These are phyloP conservation scores for Suillus lakei DNA, from an alignment of 768 basidiomycete species.

Conservation along the genomic window DNA sequence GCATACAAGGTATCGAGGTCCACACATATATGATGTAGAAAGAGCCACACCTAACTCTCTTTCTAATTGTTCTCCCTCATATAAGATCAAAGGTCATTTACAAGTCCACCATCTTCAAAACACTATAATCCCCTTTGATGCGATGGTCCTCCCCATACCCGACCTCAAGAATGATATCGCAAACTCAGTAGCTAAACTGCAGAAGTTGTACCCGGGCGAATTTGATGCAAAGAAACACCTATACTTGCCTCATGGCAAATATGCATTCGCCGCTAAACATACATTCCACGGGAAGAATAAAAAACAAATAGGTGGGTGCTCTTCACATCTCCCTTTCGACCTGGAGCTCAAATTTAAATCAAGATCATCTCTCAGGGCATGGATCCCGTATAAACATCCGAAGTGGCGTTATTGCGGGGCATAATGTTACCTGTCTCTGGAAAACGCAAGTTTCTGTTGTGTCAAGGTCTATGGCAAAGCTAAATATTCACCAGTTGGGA, in stretches of 20 bases:
- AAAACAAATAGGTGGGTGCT: neutral
- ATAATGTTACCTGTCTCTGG: conserved; percentile 16
- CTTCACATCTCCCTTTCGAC: neutral
- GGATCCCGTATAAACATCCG: neutral
- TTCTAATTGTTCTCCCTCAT: neutral
- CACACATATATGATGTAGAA: neutral
- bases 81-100: neutral
- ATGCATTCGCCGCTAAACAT: conserved; percentile 13
- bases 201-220: conserved; percentile 9
- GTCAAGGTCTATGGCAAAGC: neutral
- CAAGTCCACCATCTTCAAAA: neutral
- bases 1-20: conserved; percentile 9
- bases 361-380: neutral
- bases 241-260: conserved; percentile 17
- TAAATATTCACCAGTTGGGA: conserved; percentile 8
- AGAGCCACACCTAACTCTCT: neutral
- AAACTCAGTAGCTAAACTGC: conserved; percentile 5
- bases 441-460: conserved; percentile 16
- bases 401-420: conserved; percentile 13
- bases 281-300: conserved; percentile 1
- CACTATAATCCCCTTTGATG: neutral
- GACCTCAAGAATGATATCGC: neutral
- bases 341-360: neutral
- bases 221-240: conserved; percentile 13
- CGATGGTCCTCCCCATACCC: neutral